Percentiles rank a stretch among this genome's conserved stretches.
These are phyloP conservation scores for Orbilia quercus DNA, from an alignment of 2,329 filamentous ascomycete species.

Conservation along the genomic window DNA sequence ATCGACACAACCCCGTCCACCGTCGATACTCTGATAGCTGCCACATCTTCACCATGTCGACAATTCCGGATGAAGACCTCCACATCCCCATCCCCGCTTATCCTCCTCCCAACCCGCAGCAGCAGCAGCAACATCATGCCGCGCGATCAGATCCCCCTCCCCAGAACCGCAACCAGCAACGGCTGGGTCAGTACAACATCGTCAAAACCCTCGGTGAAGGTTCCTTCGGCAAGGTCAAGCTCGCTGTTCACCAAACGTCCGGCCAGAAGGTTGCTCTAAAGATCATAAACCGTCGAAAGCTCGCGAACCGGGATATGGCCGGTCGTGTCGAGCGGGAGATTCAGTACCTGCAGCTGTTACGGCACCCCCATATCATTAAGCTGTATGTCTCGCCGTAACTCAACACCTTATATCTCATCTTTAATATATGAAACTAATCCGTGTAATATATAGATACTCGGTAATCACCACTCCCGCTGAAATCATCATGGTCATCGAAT, in stretches of 20 bases:
- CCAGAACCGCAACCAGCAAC: constrained; percentile 70
- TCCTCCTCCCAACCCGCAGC: constrained; percentile 55
- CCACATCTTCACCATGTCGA: constrained; percentile 32
- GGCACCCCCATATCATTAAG: constrained; percentile 99
- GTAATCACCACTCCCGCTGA: constrained; percentile 94
- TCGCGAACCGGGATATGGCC: constrained; percentile 97
- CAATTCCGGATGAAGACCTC: constrained; percentile 52
- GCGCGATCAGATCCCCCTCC: constrained; percentile 69
- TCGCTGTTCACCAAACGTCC: constrained; percentile 90
- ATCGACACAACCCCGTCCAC: too few species aligned
- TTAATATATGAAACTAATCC: too few species aligned
- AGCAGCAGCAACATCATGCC: constrained; percentile 62
- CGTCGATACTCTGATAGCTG: background rate
- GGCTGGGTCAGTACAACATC: constrained; percentile 91
- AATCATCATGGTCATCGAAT: constrained; percentile 99
- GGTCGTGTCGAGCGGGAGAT: constrained; percentile 97
- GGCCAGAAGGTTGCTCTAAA: constrained; percentile 97
- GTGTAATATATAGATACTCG: constrained; percentile 74
- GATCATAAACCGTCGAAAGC: constrained; percentile 95
- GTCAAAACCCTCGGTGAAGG: constrained; percentile 92
- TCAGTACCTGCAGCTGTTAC: constrained; percentile 92
- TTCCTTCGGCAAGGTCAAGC: constrained; percentile 98
- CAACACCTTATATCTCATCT: background rate
- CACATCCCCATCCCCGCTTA: constrained; percentile 46
- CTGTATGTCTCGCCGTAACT: constrained; percentile 76